Evolutionary conservation across 73 alveolate species (phyloP), one percentile per base, ranked within the genome.

Genomic region (Tetrahymena thermophila): DNA sequence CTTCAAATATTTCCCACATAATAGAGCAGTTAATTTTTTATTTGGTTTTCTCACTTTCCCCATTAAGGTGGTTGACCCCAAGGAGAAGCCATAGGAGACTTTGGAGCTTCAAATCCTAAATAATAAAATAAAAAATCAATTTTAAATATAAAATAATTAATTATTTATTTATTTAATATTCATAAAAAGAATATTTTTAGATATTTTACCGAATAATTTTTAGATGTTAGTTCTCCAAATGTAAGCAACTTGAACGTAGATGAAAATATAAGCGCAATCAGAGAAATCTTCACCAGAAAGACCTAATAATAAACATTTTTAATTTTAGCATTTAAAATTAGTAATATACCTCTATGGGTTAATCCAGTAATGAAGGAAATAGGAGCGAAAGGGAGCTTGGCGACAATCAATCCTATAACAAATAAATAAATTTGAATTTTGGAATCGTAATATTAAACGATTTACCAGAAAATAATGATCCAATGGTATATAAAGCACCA

Each of bases 341-440:
- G 0, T 71, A 71, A 19, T 31, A 23, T 71, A 35, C 97, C 98
- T 97, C 99, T 96, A 95, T 98, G 99, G 93, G 99, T 98, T 94
- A 98, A 96, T 31, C 96, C 93, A 94, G 97, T 96, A 93, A 98
- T 94, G 93, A 98, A 85, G 56, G 97, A 96, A 93, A 98, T 83
- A 50, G 99, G 99, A 56, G 94, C 97, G 96, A 98, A 98, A 28
- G 99, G 99, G 23, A 98, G 95, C 95, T 98, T 98, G 34, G 99
- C 99, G 17, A 98, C 99, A 35, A 98, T 99, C 15, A 98, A 98
- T 56, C 99, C 99, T 94, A 96, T 96, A 84, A 25, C 3, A 23
- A 56, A 56, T 56, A 25, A 11, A 56, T 56, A 9, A 56, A 23
- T 56, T 23, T 71, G 89, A 23, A 71, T 23, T 4, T 31, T 71